Evolutionary conservation across 257 asterid genomes (phyloP).

Genomic region (Catharanthus roseus): DNA sequence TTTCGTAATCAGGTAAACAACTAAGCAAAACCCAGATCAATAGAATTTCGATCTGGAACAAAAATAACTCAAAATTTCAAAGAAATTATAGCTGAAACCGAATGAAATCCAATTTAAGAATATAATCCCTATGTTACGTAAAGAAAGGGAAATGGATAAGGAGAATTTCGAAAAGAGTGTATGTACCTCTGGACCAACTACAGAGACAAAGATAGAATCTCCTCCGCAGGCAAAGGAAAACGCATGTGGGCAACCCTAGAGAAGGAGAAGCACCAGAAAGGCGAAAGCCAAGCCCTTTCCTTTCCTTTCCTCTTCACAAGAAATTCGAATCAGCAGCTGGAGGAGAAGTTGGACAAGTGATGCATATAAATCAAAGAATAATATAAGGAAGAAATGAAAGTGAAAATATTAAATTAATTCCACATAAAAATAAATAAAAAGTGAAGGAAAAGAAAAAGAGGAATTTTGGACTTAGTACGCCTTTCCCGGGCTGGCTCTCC

Average conservation of each 20-base stretch:
- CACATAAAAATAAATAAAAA: neutral
- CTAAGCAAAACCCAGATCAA: constrained; percentile 1
- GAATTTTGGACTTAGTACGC: neutral
- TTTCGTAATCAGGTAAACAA: neutral
- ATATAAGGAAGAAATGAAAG: neutral
- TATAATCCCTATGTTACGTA: neutral
- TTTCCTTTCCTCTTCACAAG: neutral
- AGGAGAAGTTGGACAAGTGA: too few species aligned
- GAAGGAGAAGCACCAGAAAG: neutral
- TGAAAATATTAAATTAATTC: neutral
- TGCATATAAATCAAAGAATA: neutral
- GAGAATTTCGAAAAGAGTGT: neutral
- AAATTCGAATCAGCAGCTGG: neutral
- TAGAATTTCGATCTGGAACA: neutral
- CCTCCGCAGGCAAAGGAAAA: neutral
- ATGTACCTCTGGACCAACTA: neutral
- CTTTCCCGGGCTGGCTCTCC: neutral
- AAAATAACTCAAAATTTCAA: neutral
- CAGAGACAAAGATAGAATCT: neutral
- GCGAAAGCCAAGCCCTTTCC: neutral
- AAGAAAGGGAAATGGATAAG: neutral
- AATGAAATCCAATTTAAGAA: neutral
- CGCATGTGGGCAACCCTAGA: constrained; percentile 8
- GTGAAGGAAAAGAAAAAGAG: neutral
- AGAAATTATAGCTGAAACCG: neutral